Evolutionary conservation across 768 basidiomycete genomes (phyloP), one percentile per base, ranked within the genome.

Genomic region (Russula lepida): DNA sequence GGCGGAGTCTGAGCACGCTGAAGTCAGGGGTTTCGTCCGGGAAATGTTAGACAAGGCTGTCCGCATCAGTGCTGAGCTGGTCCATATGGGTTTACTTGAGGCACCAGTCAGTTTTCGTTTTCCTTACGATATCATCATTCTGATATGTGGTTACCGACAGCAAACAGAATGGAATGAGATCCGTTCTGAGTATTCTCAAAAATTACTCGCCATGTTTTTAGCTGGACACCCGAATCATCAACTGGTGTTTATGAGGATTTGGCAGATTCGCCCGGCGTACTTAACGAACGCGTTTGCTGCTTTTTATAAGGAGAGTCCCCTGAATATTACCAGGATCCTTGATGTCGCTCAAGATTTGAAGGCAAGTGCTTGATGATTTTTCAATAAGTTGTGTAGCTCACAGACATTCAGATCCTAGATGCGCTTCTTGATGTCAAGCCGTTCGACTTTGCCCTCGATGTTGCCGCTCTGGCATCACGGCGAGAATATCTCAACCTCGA

Each of bases 291-390:
- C 92, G 7, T 89, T 98, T 74, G 84, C 88, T 32, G 91, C 93
- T 64, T 95, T 93, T 70, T 97, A 98, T 73, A 82, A 87, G 51
- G 92, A 95, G 68, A 92, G 85, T 64, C 90, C 92, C 43, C 80
- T 94, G 57, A 97, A 98, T 70, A 92, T 98, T 57, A 93, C 92
- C 17, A 81, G 94, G 41, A 94, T 99, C 50, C 76, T 98, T 54
- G 97, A 99, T 69, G 89, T 98, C 28, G 94, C 92, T 11, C 92
- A 94, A 71, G 94, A 98, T 69, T 79, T 98, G 60, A 95, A 95
- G 78, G 94, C 88, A 69, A 66, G 80, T 71, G 15, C 39, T 21
- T 57, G 9, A 48, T 23, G 33, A 37, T 32, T 41, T 28, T 12
- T 53, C 21, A 15, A 11, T 13, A n/a, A 32, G 58, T 49, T 35